Evolutionary conservation across 305 asterid species (phyloP).

Genomic region (Fraxinus nigra): DNA sequence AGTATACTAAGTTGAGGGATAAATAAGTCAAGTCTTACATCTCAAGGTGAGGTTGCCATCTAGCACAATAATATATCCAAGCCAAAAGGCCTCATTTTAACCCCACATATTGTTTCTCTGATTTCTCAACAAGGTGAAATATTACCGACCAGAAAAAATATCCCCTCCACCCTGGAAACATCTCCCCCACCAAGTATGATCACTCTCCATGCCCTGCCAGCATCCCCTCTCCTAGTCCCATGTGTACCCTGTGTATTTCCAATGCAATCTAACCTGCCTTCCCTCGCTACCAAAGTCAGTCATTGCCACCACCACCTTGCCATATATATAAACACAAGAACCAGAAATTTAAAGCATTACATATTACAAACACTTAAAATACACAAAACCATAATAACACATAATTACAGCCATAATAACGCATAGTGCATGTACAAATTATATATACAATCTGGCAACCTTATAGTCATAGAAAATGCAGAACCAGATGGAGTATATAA

Average conservation of each 20-base stretch:
- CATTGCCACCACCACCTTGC: neutral
- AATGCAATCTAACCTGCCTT: neutral
- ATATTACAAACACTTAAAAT: too few relatives aligned
- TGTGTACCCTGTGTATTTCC: neutral
- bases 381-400: too few relatives aligned
- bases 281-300: neutral
- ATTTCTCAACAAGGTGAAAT: neutral
- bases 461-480: neutral
- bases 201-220: neutral
- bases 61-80: neutral
- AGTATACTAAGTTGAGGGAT: neutral
- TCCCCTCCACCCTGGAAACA: neutral
- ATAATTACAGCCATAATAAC: neutral
- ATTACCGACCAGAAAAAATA: neutral
- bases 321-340: neutral
- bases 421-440: neutral
- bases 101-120: neutral
- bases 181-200: neutral
- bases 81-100: neutral
- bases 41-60: neutral
- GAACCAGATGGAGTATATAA: neutral
- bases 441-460: neutral
- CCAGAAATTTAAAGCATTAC: too few relatives aligned
- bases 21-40: neutral
- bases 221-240: neutral